Percentiles rank a stretch among this genome's conserved stretches.
These are phyloP conservation scores for Shiraia bambusicola DNA, from an alignment of 2,329 filamentous ascomycete genomes.

Conservation along the genomic window DNA sequence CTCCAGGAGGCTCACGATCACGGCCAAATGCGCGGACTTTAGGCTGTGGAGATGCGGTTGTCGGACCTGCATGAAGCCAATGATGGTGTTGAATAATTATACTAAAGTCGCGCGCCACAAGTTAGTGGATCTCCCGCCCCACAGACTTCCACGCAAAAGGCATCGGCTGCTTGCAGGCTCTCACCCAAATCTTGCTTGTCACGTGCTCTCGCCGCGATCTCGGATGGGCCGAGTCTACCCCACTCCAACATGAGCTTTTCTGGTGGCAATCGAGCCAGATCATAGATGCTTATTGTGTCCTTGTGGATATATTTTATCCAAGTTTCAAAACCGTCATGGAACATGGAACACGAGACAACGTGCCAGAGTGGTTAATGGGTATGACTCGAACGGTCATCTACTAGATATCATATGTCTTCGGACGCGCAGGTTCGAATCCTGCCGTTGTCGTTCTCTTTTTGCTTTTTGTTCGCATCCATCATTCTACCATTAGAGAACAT, in stretches of 20 bases:
- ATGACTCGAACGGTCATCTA: conserved; percentile 24
- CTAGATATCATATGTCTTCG: conserved; percentile 32
- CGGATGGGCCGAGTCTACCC: background rate
- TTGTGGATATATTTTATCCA: background rate
- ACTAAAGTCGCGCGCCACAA: conserved; percentile 31
- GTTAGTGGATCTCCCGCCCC: conserved; percentile 25
- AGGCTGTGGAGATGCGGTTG: conserved; percentile 17
- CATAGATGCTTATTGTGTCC: background rate
- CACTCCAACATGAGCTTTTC: background rate
- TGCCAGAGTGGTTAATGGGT: conserved; percentile 26
- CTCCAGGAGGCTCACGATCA: conserved; percentile 7
- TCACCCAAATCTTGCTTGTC: no score
- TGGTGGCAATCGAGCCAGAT: background rate
- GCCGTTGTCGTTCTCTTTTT: conserved; percentile 1
- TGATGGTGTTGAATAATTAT: conserved; percentile 20
- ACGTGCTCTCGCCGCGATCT: background rate
- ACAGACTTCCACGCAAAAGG: background rate
- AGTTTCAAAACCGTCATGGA: background rate
- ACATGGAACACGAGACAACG: conserved; percentile 3
- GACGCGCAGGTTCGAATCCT: conserved; percentile 8
- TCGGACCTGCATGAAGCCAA: conserved; percentile 38
- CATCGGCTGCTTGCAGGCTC: no score
- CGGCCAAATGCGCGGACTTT: conserved; percentile 13
- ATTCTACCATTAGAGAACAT: no score
- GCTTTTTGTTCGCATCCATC: no score